Evolutionary conservation across 305 asterid species (phyloP).

Genomic region (Euphrasia arctica): DNA sequence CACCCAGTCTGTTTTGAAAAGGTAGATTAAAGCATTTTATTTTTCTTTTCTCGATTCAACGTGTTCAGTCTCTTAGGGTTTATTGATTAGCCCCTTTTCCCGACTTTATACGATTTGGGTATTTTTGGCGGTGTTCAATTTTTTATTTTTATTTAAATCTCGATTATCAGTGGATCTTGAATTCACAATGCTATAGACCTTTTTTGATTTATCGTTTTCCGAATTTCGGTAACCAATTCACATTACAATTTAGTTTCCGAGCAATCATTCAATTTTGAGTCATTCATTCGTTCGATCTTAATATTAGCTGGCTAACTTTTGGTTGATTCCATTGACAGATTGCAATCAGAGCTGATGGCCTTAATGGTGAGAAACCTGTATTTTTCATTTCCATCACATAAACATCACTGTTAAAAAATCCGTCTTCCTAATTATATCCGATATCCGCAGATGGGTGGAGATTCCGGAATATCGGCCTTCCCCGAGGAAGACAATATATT

Average conservation of each 20-base stretch:
- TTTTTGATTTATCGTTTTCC: background rate
- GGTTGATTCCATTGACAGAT: constrained; percentile 41
- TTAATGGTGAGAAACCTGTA: constrained; percentile 61
- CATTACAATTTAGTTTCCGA: too few species aligned
- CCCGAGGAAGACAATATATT: constrained; percentile 95
- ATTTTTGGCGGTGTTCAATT: background rate
- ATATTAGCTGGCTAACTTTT: background rate
- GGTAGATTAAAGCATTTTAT: constrained; percentile 33
- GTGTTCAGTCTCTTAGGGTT: constrained; percentile 5
- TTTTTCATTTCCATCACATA: background rate
- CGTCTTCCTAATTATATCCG: too few species aligned
- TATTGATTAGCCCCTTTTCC: background rate
- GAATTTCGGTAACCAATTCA: too few species aligned
- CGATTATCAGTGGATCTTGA: background rate
- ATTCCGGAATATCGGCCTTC: constrained; percentile 80
- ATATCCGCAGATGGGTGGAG: constrained; percentile 74
- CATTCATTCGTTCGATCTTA: background rate
- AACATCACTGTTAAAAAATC: background rate
- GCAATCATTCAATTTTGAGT: too few species aligned
- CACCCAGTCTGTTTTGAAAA: constrained; percentile 79
- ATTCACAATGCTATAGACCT: background rate
- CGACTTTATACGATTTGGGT: background rate
- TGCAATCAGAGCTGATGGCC: constrained; percentile 95
- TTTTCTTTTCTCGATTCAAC: background rate
- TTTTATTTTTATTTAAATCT: background rate